Conservation (phyloP, 2,329 filamentous ascomycete genomes). For the Colletotrichum echinochloae region DNA sequence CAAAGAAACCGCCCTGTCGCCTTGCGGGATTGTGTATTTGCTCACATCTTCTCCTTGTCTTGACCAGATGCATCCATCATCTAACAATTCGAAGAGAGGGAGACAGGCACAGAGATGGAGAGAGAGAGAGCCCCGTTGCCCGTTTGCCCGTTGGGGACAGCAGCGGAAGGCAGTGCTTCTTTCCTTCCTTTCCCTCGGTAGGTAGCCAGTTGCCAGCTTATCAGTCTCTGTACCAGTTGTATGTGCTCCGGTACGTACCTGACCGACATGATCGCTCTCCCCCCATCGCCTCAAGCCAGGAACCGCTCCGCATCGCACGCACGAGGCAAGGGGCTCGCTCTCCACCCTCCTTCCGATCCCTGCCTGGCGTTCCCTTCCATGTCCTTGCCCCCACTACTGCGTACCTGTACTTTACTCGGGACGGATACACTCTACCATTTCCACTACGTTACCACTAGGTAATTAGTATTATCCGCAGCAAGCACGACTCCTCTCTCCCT, state of each 20-base stretch:
- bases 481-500: background rate
- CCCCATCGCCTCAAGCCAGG: constrained; percentile 31
- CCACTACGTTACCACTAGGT: background rate
- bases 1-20: background rate
- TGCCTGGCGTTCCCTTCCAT: background rate
- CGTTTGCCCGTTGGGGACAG: constrained; percentile 17
- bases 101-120: too few species aligned
- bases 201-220: too few species aligned
- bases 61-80: background rate
- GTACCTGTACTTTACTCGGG: too few species aligned
- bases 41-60: background rate
- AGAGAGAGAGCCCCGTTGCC: background rate
- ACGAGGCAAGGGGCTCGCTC: constrained; percentile 39
- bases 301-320: constrained; percentile 37
- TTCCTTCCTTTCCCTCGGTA: too few species aligned
- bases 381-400: constrained; percentile 3
- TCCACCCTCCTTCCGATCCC: constrained; percentile 22
- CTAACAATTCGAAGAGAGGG: background rate
- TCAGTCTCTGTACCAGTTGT: constrained; percentile 7
- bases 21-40: background rate
- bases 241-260: constrained; percentile 17
- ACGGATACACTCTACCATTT: background rate
- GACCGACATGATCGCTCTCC: background rate
- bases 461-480: too few species aligned
- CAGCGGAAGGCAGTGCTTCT: constrained; percentile 10